phyloP scores from a whole-genome alignment of 2,329 filamentous ascomycete species.

The Colletotrichum godetiae region DNA sequence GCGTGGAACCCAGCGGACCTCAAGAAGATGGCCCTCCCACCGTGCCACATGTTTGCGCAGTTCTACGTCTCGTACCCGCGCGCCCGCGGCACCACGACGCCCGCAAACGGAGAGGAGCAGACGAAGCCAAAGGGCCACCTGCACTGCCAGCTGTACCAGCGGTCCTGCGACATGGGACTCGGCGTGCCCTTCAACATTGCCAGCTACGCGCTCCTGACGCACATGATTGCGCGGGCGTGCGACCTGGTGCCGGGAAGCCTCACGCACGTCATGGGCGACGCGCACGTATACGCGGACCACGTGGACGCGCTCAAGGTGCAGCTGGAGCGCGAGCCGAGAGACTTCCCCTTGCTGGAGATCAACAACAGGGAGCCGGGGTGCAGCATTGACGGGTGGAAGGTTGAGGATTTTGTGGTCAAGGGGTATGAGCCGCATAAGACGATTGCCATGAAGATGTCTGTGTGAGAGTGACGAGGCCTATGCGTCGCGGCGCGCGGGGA shows the following conservation, averaged over 20 bases:
- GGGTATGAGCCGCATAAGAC: conserved; percentile 92
- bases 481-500: not conserved
- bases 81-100: conserved; percentile 41
- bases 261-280: conserved; percentile 97
- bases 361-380: conserved; percentile 71
- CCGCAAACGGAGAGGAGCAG: conserved; percentile 29
- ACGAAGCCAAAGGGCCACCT: conserved; percentile 71
- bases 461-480: conserved; percentile 55
- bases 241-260: conserved; percentile 87
- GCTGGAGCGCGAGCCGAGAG: conserved; percentile 80
- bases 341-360: conserved; percentile 85
- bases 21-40: conserved; percentile 88
- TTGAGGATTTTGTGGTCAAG: conserved; percentile 87
- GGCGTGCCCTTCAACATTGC: conserved; percentile 99
- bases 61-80: conserved; percentile 87
- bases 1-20: conserved; percentile 95
- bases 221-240: conserved; percentile 92
- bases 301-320: conserved; percentile 87
- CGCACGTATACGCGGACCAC: conserved; percentile 96
- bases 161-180: conserved; percentile 96
- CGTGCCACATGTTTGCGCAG: conserved; percentile 98
- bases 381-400: conserved; percentile 89
- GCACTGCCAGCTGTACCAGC: conserved; percentile 91
- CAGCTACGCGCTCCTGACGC: conserved; percentile 90
- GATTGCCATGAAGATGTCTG: conserved; percentile 99